These are phyloP conservation scores for Centrapalus pauciflorus DNA, from an alignment of 129 eudicot genomes.

Conservation along the genomic window DNA sequence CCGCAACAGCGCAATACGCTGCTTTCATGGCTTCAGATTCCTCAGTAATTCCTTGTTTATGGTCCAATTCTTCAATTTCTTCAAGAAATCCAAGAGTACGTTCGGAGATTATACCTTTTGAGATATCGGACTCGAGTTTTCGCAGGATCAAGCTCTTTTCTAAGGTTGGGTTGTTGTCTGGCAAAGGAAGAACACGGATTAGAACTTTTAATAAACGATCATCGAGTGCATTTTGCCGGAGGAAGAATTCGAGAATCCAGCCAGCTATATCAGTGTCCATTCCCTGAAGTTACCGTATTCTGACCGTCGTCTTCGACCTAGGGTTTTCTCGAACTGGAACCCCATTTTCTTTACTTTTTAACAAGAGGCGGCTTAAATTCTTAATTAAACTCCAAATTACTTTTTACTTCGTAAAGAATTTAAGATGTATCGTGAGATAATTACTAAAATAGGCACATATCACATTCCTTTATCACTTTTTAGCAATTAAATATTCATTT, in stretches of 20 bases:
- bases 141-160: conserved; percentile 31
- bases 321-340: no score
- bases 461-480: no score
- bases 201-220: conserved; percentile 21
- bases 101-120: conserved; percentile 20
- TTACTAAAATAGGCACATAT: no score
- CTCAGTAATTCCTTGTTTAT: background rate
- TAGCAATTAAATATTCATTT: no score
- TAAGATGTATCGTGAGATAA: no score
- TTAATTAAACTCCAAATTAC: no score
- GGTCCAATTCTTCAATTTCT: conserved; percentile 35
- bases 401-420: no score
- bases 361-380: no score
- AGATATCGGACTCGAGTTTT: conserved; percentile 26
- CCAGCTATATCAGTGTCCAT: conserved; percentile 42
- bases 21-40: conserved; percentile 31
- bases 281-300: background rate
- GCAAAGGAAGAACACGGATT: conserved; percentile 26
- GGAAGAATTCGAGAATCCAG: conserved; percentile 52
- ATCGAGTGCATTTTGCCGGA: conserved; percentile 33
- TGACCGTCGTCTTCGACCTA: no score
- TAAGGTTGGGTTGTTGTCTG: conserved; percentile 20
- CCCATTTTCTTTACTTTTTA: no score
- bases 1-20: conserved; percentile 63
- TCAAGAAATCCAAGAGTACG: conserved; percentile 34